phyloP scores from a whole-genome alignment of 2,329 filamentous ascomycete species.

The Botrytis porri region DNA sequence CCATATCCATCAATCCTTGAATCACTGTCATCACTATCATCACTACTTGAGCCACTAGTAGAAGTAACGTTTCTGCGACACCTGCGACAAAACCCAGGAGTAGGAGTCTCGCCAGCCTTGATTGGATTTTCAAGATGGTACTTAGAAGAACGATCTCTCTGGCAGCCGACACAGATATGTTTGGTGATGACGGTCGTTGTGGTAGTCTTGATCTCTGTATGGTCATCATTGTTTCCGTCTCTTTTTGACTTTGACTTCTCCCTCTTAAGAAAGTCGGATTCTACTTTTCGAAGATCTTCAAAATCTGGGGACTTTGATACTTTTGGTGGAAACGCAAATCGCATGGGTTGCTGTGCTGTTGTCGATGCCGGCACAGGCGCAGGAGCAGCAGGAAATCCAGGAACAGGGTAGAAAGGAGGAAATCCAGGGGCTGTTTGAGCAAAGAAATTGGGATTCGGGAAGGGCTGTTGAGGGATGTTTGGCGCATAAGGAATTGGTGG shows the following conservation, averaged over 20 bases:
- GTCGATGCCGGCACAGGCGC: constrained; percentile 15
- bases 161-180: constrained; percentile 46
- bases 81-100: constrained; percentile 40
- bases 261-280: constrained; percentile 24
- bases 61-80: constrained; percentile 39
- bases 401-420: background rate
- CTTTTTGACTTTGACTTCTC: background rate
- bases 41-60: constrained; percentile 25
- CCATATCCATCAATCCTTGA: background rate
- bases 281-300: constrained; percentile 26
- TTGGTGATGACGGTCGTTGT: constrained; percentile 36
- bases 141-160: constrained; percentile 41
- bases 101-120: constrained; percentile 36
- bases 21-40: constrained; percentile 11
- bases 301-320: constrained; percentile 18
- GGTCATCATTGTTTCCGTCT: background rate
- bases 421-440: constrained; percentile 1
- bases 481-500: constrained; percentile 9
- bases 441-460: constrained; percentile 2
- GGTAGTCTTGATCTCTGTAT: background rate
- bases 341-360: background rate
- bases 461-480: background rate
- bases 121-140: constrained; percentile 42
- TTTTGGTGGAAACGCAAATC: background rate
- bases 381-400: background rate